Evolutionary conservation across 1,284 basidiomycete species (phyloP).

Genomic region (Papiliotrema fonsecae): DNA sequence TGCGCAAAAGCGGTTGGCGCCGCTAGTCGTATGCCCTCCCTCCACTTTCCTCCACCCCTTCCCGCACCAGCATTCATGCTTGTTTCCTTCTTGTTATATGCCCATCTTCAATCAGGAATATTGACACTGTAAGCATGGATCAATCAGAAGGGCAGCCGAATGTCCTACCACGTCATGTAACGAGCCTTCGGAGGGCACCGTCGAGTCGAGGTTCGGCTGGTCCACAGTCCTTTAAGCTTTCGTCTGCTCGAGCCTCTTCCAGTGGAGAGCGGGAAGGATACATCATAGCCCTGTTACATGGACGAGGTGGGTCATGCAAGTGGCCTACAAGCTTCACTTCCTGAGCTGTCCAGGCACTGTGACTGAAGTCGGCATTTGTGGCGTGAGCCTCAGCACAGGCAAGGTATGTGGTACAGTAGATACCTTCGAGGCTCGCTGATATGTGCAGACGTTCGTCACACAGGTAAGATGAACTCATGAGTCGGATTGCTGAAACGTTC

Average conservation of each 20-base stretch:
- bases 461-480: neutral
- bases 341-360: neutral
- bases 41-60: too few species aligned
- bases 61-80: too few species aligned
- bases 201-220: neutral
- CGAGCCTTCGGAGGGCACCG: neutral
- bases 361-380: neutral
- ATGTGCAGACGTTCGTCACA: neutral
- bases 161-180: too few species aligned
- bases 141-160: too few species aligned
- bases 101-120: too few species aligned
- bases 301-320: neutral
- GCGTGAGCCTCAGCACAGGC: slow-evolving; percentile 2
- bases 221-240: neutral
- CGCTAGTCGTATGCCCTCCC: too few species aligned
- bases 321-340: neutral
- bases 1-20: too few species aligned
- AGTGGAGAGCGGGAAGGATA: neutral
- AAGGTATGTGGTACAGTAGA: neutral
- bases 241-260: neutral
- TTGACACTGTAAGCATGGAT: too few species aligned
- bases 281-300: neutral
- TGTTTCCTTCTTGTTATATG: too few species aligned
- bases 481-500: neutral
- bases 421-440: neutral